Evolutionary conservation across 2,329 filamentous ascomycete genomes (phyloP).

Genomic region (Cyanodermella asteris): DNA sequence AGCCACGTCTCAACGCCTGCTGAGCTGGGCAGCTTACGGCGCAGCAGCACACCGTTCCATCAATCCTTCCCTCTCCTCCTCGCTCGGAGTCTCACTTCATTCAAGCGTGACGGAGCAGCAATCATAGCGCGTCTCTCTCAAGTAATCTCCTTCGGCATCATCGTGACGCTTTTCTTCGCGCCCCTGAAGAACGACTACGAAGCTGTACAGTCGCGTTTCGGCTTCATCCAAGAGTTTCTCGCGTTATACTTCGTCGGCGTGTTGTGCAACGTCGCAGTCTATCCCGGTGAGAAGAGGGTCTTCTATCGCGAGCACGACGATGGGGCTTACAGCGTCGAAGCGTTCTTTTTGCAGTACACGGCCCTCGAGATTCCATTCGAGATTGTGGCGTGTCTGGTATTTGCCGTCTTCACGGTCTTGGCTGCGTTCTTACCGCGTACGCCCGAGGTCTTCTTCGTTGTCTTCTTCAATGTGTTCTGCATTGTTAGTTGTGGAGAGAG

Average conservation of each 20-base stretch:
- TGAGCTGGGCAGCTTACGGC: conserved; percentile 46
- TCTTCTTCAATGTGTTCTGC: conserved; percentile 47
- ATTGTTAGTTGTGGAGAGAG: conserved; percentile 56
- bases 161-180: conserved; percentile 48
- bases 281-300: conserved; percentile 31
- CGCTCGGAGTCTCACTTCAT: conserved; percentile 45
- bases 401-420: conserved; percentile 40
- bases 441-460: conserved; percentile 42
- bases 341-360: conserved; percentile 50
- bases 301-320: conserved; percentile 62
- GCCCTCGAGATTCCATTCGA: conserved; percentile 52
- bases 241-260: conserved; percentile 57
- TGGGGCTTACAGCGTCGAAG: conserved; percentile 46
- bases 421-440: conserved; percentile 44
- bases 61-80: conserved; percentile 46
- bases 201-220: conserved; percentile 50
- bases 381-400: conserved; percentile 40
- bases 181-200: conserved; percentile 47
- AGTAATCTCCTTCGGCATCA: conserved; percentile 38
- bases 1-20: conserved; percentile 42
- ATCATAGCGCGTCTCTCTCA: conserved; percentile 45
- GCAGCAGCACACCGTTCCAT: conserved; percentile 37
- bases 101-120: conserved; percentile 41
- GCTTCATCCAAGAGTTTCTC: conserved; percentile 49
- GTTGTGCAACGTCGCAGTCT: conserved; percentile 58